These are phyloP conservation scores for Astragalus membranaceus DNA, from an alignment of 306 rosid genomes.

Conservation along the genomic window DNA sequence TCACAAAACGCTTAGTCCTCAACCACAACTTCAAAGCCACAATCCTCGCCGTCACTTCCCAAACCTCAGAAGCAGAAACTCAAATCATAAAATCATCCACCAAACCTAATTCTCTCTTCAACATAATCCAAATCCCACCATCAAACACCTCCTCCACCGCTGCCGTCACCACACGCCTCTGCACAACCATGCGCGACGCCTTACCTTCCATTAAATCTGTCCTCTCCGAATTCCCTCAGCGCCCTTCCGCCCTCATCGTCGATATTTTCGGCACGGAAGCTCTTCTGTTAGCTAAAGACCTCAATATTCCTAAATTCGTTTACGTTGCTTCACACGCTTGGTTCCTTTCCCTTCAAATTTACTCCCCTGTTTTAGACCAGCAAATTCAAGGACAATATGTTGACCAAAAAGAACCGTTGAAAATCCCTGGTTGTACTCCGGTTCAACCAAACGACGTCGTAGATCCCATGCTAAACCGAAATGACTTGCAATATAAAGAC, in stretches of 20 bases:
- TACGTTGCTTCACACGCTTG: constrained; percentile 25
- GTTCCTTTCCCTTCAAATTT: background rate
- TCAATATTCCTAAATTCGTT: constrained; percentile 24
- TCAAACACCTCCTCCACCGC: background rate
- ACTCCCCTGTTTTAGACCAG: constrained; percentile 16
- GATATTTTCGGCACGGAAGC: constrained; percentile 29
- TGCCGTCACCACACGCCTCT: background rate
- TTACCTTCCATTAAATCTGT: background rate
- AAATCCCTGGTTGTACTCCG: constrained; percentile 34
- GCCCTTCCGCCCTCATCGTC: constrained; percentile 28
- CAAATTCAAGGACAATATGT: constrained; percentile 28
- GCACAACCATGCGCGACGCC: constrained; percentile 26
- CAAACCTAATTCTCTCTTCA: background rate
- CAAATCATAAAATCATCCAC: constrained; percentile 15
- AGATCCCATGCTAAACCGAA: constrained; percentile 32
- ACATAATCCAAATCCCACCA: constrained; percentile 31
- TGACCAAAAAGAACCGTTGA: constrained; percentile 20
- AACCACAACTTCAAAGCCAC: constrained; percentile 29
- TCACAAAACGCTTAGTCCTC: constrained; percentile 29
- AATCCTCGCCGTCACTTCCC: constrained; percentile 30
- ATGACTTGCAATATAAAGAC: constrained; percentile 19
- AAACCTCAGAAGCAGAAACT: constrained; percentile 21
- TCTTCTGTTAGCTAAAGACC: constrained; percentile 21
- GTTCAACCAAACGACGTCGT: constrained; percentile 25
- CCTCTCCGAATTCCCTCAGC: background rate